Percentiles rank a stretch among this genome's conserved stretches.
phyloP scores from a whole-genome alignment of 2,329 filamentous ascomycete genomes.

The Hymenoscyphus occultus region DNA sequence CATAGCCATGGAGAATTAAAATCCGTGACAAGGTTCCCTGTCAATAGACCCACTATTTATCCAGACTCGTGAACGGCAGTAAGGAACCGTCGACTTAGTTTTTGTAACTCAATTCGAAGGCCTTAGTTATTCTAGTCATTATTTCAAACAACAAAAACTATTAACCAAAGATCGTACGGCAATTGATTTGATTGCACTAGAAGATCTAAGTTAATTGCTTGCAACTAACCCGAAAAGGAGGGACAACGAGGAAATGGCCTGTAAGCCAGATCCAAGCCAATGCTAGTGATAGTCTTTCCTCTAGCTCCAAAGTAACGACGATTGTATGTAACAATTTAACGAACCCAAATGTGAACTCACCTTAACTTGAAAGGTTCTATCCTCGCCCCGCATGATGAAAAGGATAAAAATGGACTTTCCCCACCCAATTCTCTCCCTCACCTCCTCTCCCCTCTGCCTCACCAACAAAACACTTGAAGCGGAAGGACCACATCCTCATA shows the following conservation, averaged over 20 bases:
- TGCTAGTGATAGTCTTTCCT: too few species aligned
- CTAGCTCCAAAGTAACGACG: not conserved
- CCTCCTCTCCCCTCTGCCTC: not conserved
- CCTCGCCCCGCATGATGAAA: not conserved
- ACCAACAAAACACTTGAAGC: not conserved
- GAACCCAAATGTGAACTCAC: not conserved
- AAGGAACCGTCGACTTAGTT: not conserved
- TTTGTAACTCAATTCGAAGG: not conserved
- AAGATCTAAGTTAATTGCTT: too few species aligned
- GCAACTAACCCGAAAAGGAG: too few species aligned
- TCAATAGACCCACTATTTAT: not conserved
- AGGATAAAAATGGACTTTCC: not conserved
- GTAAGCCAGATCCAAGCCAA: too few species aligned
- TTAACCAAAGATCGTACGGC: too few species aligned
- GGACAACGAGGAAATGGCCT: too few species aligned
- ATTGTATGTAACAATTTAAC: not conserved
- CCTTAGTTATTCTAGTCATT: not conserved
- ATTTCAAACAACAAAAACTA: too few species aligned
- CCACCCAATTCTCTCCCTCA: not conserved
- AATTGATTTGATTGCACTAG: too few species aligned
- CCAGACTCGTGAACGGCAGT: not conserved
- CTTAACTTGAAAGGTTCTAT: not conserved
- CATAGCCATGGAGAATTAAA: conserved; percentile 1
- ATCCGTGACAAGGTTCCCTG: not conserved
- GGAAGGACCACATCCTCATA: not conserved